phyloP scores from a whole-genome alignment of 179 eudicot genomes.

The Spergularia azorica region DNA sequence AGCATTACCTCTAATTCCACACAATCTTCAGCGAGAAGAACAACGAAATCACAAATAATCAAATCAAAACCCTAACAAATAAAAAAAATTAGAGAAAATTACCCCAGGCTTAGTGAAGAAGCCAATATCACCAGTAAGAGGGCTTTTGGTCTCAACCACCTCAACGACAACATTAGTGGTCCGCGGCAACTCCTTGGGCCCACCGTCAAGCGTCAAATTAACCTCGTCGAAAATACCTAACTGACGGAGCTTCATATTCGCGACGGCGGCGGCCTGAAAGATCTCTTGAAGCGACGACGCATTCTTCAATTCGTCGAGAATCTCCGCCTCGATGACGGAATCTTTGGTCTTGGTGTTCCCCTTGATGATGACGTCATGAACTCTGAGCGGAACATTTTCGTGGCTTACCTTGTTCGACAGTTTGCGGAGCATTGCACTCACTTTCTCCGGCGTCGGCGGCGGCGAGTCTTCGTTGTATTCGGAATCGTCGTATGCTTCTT shows the following conservation, averaged over 20 bases:
- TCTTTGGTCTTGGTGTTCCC: slow-evolving; percentile 80
- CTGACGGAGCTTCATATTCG: slow-evolving; percentile 42
- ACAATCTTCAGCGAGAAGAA: not conserved
- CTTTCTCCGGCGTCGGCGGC: slow-evolving; percentile 23
- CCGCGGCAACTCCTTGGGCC: slow-evolving; percentile 78
- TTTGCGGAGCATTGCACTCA: slow-evolving; percentile 47
- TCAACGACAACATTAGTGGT: slow-evolving; percentile 70
- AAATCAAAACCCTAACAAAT: not conserved
- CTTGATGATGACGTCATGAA: slow-evolving; percentile 74
- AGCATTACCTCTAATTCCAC: not conserved
- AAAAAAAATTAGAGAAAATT: slow-evolving; percentile 11
- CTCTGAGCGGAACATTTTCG: slow-evolving; percentile 59
- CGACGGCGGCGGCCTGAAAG: slow-evolving; percentile 58
- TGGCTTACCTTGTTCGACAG: slow-evolving; percentile 44
- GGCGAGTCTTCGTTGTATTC: slow-evolving; percentile 32
- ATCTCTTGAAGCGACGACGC: slow-evolving; percentile 67
- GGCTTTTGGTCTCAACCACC: slow-evolving; percentile 59
- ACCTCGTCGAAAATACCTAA: slow-evolving; percentile 75
- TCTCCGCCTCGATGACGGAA: slow-evolving; percentile 63
- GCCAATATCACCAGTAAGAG: slow-evolving; percentile 67
- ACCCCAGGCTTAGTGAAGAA: slow-evolving; percentile 82
- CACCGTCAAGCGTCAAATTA: slow-evolving; percentile 62
- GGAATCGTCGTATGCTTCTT: slow-evolving; percentile 24
- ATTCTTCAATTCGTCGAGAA: slow-evolving; percentile 41
- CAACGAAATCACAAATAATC: not conserved